Evolutionary conservation across 768 basidiomycete genomes (phyloP).

Genomic region (Solioccasus polychromus): DNA sequence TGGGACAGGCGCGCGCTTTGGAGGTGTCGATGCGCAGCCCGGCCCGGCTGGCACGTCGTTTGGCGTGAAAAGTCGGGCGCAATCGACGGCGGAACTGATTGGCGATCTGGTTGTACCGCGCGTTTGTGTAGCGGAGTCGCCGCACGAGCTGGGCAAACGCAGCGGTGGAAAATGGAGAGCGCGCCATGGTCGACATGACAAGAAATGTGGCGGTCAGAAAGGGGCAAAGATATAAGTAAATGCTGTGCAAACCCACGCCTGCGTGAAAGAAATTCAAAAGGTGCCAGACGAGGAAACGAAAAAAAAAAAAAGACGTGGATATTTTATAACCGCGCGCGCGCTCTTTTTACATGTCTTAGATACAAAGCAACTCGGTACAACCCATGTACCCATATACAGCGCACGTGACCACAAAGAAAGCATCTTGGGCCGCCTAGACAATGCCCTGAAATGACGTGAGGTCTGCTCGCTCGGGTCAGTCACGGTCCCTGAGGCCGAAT

Average conservation of each 20-base stretch:
- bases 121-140: slow-evolving; percentile 45
- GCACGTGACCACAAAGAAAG: slow-evolving; percentile 13
- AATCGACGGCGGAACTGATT: slow-evolving; percentile 35
- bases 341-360: slow-evolving; percentile 19
- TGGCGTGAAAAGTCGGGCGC: slow-evolving; percentile 44
- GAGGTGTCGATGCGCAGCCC: slow-evolving; percentile 43
- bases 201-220: slow-evolving; percentile 7
- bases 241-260: slow-evolving; percentile 16
- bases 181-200: slow-evolving; percentile 8
- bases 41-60: slow-evolving; percentile 41
- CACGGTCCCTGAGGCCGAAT: not conserved
- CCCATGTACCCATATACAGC: too few species aligned
- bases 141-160: slow-evolving; percentile 37
- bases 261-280: slow-evolving; percentile 5
- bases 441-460: too few species aligned
- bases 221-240: not conserved
- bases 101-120: slow-evolving; percentile 40
- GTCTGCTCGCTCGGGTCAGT: not conserved
- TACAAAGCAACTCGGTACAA: slow-evolving; percentile 23
- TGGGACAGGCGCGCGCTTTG: slow-evolving; percentile 41
- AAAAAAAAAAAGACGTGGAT: too few species aligned
- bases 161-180: slow-evolving; percentile 28
- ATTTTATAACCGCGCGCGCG: too few species aligned
- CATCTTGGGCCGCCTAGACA: not conserved
- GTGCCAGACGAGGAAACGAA: slow-evolving; percentile 10